These are phyloP conservation scores for Papiliotrema laurentii DNA, from an alignment of 1,284 basidiomycete genomes.

Conservation along the genomic window DNA sequence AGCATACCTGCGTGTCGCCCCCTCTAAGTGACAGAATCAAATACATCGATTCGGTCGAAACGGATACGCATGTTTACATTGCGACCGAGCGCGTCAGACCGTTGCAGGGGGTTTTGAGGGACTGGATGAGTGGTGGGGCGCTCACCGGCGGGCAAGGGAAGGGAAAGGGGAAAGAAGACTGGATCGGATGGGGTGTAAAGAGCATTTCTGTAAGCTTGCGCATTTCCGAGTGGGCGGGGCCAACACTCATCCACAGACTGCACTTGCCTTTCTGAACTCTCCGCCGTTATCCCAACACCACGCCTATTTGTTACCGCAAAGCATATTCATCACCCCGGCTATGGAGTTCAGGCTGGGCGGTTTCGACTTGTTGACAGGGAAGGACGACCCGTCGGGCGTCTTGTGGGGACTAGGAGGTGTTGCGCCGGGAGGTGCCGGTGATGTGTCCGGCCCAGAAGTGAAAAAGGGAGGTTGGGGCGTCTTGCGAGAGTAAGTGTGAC, in stretches of 20 bases:
- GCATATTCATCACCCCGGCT: slow-evolving; percentile 73
- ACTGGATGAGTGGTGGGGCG: slow-evolving; percentile 51
- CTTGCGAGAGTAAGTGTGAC: slow-evolving; percentile 71
- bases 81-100: slow-evolving; percentile 90
- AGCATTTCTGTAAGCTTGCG: slow-evolving; percentile 68
- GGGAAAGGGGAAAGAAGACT: slow-evolving; percentile 69
- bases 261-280: slow-evolving; percentile 86
- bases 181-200: slow-evolving; percentile 91
- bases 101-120: slow-evolving; percentile 61
- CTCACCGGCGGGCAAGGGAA: slow-evolving; percentile 33
- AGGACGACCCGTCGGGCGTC: slow-evolving; percentile 42
- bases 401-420: slow-evolving; percentile 66
- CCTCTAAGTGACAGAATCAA: slow-evolving; percentile 55
- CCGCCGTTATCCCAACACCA: slow-evolving; percentile 83
- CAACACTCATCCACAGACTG: slow-evolving; percentile 57
- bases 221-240: neutral
- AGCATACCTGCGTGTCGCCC: slow-evolving; percentile 5
- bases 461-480: slow-evolving; percentile 78
- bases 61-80: slow-evolving; percentile 81
- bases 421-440: slow-evolving; percentile 56
- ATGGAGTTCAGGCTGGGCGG: slow-evolving; percentile 97
- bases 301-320: slow-evolving; percentile 64
- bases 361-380: slow-evolving; percentile 73
- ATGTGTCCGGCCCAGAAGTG: slow-evolving; percentile 78
- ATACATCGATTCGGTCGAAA: slow-evolving; percentile 88